Percentiles rank a stretch among this genome's conserved stretches.
Evolutionary conservation across 2,329 filamentous ascomycete species (phyloP).

Genomic region (Aureobasidium sp.): DNA sequence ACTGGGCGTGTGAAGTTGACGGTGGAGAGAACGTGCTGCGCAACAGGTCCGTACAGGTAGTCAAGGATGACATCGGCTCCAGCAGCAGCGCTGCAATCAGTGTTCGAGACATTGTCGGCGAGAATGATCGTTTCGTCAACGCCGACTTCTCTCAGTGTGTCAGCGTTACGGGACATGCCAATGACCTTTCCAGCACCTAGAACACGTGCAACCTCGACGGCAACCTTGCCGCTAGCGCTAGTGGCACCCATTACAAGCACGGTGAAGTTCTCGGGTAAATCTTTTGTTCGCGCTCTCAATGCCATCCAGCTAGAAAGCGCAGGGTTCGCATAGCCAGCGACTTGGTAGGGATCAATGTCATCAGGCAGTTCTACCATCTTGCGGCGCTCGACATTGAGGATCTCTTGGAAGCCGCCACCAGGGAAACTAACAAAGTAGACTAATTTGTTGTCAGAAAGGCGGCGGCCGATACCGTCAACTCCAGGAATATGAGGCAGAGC

Average conservation of each 20-base stretch:
- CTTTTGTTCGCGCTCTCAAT: slow-evolving; percentile 37
- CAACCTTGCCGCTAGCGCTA: slow-evolving; percentile 45
- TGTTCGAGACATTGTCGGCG: slow-evolving; percentile 31
- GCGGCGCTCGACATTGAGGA: slow-evolving; percentile 41
- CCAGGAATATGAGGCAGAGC: slow-evolving; percentile 47
- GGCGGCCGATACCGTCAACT: slow-evolving; percentile 46
- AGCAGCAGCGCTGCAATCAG: slow-evolving; percentile 41
- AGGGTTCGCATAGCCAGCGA: slow-evolving; percentile 50
- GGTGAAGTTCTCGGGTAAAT: slow-evolving; percentile 38
- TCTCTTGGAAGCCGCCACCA: slow-evolving; percentile 38
- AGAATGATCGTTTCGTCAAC: slow-evolving; percentile 44
- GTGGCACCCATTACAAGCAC: slow-evolving; percentile 49
- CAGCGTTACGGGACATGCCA: slow-evolving; percentile 44
- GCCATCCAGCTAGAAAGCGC: slow-evolving; percentile 54
- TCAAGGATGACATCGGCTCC: slow-evolving; percentile 51
- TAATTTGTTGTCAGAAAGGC: slow-evolving; percentile 35
- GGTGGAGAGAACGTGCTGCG: slow-evolving; percentile 36
- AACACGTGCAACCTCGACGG: slow-evolving; percentile 41
- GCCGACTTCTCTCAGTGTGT: slow-evolving; percentile 35
- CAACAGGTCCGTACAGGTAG: slow-evolving; percentile 48
- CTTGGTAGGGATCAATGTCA: slow-evolving; percentile 40
- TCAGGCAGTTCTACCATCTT: slow-evolving; percentile 38
- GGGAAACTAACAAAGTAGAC: slow-evolving; percentile 45
- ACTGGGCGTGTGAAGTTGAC: slow-evolving; percentile 35
- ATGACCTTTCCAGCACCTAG: slow-evolving; percentile 46